Conservation (phyloP, 768 basidiomycete genomes). For the Tulasnella calospora region DNA sequence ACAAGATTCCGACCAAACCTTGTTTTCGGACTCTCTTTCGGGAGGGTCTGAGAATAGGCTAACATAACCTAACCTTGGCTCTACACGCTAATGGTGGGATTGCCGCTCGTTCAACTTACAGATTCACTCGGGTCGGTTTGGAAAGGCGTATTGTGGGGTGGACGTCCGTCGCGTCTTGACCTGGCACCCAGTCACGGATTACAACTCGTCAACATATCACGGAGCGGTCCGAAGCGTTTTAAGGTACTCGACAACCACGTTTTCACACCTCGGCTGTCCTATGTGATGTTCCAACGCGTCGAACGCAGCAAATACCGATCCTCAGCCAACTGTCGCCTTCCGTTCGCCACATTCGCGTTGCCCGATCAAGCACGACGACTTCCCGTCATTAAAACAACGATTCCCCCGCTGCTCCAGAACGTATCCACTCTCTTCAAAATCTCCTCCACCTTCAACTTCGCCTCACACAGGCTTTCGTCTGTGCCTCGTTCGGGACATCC, state of each 20-base stretch:
- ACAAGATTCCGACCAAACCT: slow-evolving; percentile 8
- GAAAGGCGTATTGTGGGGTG: neutral
- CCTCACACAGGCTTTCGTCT: neutral
- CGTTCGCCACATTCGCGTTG: neutral
- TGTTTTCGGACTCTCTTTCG: slow-evolving; percentile 2
- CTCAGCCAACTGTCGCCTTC: neutral
- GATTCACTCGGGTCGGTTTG: neutral
- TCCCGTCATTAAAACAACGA: neutral
- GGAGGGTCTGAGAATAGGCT: slow-evolving; percentile 3
- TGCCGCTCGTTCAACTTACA: neutral
- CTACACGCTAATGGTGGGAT: neutral
- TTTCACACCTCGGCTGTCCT: neutral
- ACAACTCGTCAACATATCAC: neutral
- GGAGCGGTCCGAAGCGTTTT: neutral
- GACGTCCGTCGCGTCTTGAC: neutral
- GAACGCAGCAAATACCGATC: neutral
- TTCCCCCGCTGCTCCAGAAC: neutral
- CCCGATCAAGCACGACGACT: neutral
- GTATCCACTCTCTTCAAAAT: neutral
- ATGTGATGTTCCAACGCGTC: neutral
- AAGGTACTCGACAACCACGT: neutral
- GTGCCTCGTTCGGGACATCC: slow-evolving; percentile 4
- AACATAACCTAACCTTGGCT: slow-evolving; percentile 4
- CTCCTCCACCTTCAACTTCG: neutral
- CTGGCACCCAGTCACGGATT: neutral